Evolutionary conservation across 129 eudicot species (phyloP).

Genomic region (Flaveria brownii): DNA sequence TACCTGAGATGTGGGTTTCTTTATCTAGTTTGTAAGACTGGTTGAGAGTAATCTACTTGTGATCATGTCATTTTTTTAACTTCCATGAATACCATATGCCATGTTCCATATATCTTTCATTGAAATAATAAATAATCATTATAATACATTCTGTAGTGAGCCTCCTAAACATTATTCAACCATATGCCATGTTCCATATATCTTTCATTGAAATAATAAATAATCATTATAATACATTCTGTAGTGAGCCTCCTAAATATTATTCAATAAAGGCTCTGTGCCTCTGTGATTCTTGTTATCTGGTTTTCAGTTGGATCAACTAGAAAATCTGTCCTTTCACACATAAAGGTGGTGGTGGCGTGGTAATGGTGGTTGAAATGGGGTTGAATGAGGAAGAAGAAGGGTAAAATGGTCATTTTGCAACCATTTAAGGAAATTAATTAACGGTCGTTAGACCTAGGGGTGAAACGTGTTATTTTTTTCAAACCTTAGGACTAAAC

Average conservation of each 20-base stretch:
- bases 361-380: no score
- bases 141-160: neutral
- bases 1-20: neutral
- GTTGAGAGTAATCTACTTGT: neutral
- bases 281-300: conserved; percentile 4
- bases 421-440: no score
- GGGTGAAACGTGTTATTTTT: no score
- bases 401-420: no score
- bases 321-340: neutral
- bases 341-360: neutral
- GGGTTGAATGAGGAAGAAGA: no score
- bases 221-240: no score
- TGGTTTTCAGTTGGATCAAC: conserved; percentile 27
- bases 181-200: no score
- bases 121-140: no score
- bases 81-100: neutral
- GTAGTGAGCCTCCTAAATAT: neutral
- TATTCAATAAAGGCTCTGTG: neutral
- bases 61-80: neutral
- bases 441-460: no score
- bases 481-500: no score
- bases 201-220: neutral
- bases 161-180: neutral
- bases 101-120: neutral
- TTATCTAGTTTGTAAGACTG: neutral